Evolutionary conservation across 352 stramenopile species (phyloP).

Genomic region (Phytophthora boehmeriae): DNA sequence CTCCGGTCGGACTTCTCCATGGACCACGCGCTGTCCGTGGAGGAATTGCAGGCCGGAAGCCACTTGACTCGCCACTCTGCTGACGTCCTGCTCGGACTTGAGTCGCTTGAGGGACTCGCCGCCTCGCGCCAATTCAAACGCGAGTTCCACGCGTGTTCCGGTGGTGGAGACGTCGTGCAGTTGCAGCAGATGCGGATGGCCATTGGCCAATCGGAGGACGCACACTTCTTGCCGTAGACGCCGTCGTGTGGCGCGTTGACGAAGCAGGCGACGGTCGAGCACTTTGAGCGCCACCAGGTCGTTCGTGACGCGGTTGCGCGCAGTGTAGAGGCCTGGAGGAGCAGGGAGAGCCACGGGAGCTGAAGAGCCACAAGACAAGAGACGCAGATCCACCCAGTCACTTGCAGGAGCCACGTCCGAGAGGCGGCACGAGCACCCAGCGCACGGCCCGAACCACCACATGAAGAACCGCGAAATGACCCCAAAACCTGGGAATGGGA

Average conservation of each 20-base stretch:
- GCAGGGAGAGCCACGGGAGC: constrained; percentile 4
- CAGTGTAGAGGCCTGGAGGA: constrained; percentile 64
- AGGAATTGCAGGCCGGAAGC: constrained; percentile 61
- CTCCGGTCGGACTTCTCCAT: constrained; percentile 75
- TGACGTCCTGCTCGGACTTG: constrained; percentile 61
- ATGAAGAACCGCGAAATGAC: constrained; percentile 23
- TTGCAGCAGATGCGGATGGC: constrained; percentile 69
- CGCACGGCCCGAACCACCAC: constrained; percentile 73
- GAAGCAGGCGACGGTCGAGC: constrained; percentile 57
- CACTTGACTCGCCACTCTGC: constrained; percentile 50
- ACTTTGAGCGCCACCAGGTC: constrained; percentile 81
- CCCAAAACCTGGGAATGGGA: too few relatives aligned
- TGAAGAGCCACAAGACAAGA: constrained; percentile 33
- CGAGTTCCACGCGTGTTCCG: constrained; percentile 59
- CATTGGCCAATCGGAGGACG: constrained; percentile 50
- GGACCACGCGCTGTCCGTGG: constrained; percentile 53
- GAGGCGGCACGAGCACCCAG: constrained; percentile 52
- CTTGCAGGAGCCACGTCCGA: constrained; percentile 39
- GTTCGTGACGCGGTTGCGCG: constrained; percentile 56
- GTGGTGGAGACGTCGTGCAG: constrained; percentile 68
- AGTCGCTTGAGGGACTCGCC: constrained; percentile 64
- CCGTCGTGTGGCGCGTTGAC: constrained; percentile 42
- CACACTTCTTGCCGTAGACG: constrained; percentile 76
- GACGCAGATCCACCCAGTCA: constrained; percentile 60
- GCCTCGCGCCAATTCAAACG: constrained; percentile 74